A percentile compares a stretch with the other conserved stretches of the same genome.
phyloP scores from a whole-genome alignment of 2,329 filamentous ascomycete genomes.

The Penicillium decumbens region DNA sequence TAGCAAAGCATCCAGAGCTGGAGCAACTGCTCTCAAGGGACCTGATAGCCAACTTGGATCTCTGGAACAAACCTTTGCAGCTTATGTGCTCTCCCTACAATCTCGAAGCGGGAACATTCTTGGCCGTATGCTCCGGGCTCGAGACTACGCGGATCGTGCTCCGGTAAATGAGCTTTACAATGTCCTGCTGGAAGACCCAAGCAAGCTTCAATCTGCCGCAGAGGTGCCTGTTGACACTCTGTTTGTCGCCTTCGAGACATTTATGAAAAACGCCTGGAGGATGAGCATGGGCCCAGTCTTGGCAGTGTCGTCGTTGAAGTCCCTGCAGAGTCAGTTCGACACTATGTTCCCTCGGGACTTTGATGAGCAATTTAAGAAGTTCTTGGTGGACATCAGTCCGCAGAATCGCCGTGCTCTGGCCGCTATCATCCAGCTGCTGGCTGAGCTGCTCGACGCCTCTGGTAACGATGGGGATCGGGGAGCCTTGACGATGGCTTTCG shows the following conservation, averaged over 20 bases:
- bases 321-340: conserved; percentile 58
- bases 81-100: conserved; percentile 76
- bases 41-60: conserved; percentile 63
- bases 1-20: conserved; percentile 48
- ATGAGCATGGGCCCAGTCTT: conserved; percentile 84
- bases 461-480: conserved; percentile 88
- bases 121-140: conserved; percentile 67
- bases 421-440: conserved; percentile 76
- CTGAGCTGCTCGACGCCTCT: conserved; percentile 82
- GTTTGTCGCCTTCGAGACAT: conserved; percentile 91
- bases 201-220: conserved; percentile 67
- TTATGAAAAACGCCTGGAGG: conserved; percentile 79
- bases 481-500: conserved; percentile 80
- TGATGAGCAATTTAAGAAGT: conserved; percentile 54
- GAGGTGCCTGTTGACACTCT: conserved; percentile 78
- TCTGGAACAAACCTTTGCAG: conserved; percentile 78
- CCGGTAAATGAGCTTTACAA: conserved; percentile 89
- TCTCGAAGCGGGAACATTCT: conserved; percentile 83
- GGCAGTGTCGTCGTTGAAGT: conserved; percentile 63
- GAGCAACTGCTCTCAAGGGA: conserved; percentile 49
- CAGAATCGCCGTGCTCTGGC: conserved; percentile 72
- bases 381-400: conserved; percentile 51
- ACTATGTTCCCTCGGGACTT: conserved; percentile 45
- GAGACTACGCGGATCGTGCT: conserved; percentile 67
- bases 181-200: conserved; percentile 74